Percentiles rank a stretch among this genome's conserved stretches.
Conservation (phyloP, 352 stramenopile genomes). For the Aphanomyces euteiches region DNA sequence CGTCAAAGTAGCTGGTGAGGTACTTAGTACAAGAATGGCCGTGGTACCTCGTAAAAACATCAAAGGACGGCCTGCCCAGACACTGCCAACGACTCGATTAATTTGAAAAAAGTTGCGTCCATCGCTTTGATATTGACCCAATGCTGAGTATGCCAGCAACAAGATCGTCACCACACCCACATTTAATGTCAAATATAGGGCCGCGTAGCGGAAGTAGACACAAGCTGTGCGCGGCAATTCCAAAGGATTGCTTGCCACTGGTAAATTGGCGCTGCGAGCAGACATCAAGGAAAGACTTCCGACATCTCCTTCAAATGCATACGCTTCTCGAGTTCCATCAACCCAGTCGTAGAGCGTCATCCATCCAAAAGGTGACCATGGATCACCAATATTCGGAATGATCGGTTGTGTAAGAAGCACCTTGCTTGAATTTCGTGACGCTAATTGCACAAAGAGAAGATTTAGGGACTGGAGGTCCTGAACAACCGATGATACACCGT, state of each 20-base stretch:
- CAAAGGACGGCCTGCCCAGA: conserved; percentile 7
- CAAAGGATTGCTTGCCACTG: neutral
- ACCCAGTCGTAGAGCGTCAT: conserved; percentile 19
- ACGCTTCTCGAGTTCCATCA: neutral
- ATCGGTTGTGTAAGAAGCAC: conserved; percentile 7
- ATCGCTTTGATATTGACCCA: neutral
- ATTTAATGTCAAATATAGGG: neutral
- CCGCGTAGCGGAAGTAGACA: neutral
- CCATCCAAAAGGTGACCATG: conserved; percentile 17
- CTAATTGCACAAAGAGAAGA: conserved; percentile 13
- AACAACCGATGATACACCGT: neutral
- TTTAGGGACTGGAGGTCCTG: neutral
- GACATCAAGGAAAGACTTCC: conserved; percentile 8
- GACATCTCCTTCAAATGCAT: conserved; percentile 10
- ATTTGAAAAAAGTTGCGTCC: conserved; percentile 3
- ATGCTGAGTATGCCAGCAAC: neutral
- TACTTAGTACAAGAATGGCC: neutral
- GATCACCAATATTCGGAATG: neutral
- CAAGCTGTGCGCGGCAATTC: conserved; percentile 12
- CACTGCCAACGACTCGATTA: conserved; percentile 5
- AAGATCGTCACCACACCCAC: conserved; percentile 1
- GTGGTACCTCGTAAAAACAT: neutral
- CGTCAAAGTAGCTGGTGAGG: neutral
- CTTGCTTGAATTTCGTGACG: neutral
- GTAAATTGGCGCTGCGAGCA: neutral